Evolutionary conservation across 805 yeast species (phyloP), one percentile per base, ranked within the genome.

Genomic region (Candida tammaniensis): DNA sequence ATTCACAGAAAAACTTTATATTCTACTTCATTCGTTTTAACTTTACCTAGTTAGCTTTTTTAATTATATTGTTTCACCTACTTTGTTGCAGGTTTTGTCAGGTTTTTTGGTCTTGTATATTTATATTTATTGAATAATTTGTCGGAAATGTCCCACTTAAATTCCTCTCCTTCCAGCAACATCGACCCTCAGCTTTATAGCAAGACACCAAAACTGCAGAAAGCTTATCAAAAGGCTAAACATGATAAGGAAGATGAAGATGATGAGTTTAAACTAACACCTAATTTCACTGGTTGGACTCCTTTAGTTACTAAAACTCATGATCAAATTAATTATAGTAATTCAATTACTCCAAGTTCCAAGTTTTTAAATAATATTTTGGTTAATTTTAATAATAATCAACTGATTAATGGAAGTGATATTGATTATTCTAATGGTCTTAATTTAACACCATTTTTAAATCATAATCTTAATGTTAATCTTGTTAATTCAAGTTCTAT

Each of bases 361-460:
- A 57, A 50, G 36, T 46, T 52, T 33, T 24, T 43, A 12, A 43
- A 38, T 24, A 51, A 40, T 40, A 42, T 27, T n/a, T 42, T 39
- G 21, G 41, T 47, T 22, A 41, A 44, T 30, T 27, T 30, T 14
- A 38, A 39, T 18, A 26, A 30, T 4, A 40, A 37, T 23, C 55
- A 52, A 18, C 46, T 49, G 10, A 33, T 44, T 8, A 34, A 39
- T 23, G 35, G 35, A 5, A 38, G 33, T 30, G 48, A 43, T 33
- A 40, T 43, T 20, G 65, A 58, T 31, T 59, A 59, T 38, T 48
- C 59, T 7, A 54, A 51, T 17, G 65, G 69, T 11, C 49, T 67
- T 30, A 64, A 61, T 41, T 51, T 67, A 33, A 67, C 72, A 9
- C 72, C 72, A 4, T 67, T 65, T 32, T 49, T 64, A 30, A 60